Evolutionary conservation across 345 rosid genomes (phyloP).

Genomic region (Hibiscus trionum): DNA sequence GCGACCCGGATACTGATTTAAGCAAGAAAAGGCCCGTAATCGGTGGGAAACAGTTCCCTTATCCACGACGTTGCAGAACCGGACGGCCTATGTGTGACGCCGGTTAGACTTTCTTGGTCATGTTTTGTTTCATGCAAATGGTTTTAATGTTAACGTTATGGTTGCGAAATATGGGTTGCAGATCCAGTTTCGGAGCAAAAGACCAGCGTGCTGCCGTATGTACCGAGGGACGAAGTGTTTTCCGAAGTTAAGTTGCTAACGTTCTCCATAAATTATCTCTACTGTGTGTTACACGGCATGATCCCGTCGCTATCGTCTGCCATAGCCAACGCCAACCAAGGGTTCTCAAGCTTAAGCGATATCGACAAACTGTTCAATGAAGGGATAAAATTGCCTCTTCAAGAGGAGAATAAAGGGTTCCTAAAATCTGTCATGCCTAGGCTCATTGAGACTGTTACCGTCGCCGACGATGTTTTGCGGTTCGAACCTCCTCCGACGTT

Average conservation of each 20-base stretch:
- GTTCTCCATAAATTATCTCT: slow-evolving; percentile 49
- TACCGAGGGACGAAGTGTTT: slow-evolving; percentile 75
- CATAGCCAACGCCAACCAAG: slow-evolving; percentile 28
- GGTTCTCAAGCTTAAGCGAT: slow-evolving; percentile 51
- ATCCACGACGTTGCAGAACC: slow-evolving; percentile 49
- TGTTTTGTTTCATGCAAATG: no score
- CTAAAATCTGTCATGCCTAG: slow-evolving; percentile 40
- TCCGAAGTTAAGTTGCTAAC: slow-evolving; percentile 36
- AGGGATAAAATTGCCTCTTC: slow-evolving; percentile 37
- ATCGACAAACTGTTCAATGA: slow-evolving; percentile 57
- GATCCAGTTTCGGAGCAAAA: slow-evolving; percentile 47
- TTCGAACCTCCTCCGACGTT: slow-evolving; percentile 49
- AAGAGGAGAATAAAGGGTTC: slow-evolving; percentile 22
- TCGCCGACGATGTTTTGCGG: slow-evolving; percentile 32
- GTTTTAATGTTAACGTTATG: no score
- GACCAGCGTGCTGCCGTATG: slow-evolving; percentile 29
- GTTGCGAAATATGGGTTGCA: slow-evolving; percentile 1
- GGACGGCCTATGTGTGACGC: slow-evolving; percentile 44
- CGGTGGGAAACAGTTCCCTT: slow-evolving; percentile 23
- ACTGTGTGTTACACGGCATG: slow-evolving; percentile 47
- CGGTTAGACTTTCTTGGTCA: slow-evolving; percentile 8
- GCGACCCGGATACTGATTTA: slow-evolving; percentile 41
- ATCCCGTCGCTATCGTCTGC: slow-evolving; percentile 39
- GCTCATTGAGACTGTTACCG: slow-evolving; percentile 33
- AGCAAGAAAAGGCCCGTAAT: slow-evolving; percentile 13